Percentiles rank a stretch among this genome's conserved stretches.
Conservation (phyloP, 371 early-diverging fungal genomes). For the Nematocida major region DNA sequence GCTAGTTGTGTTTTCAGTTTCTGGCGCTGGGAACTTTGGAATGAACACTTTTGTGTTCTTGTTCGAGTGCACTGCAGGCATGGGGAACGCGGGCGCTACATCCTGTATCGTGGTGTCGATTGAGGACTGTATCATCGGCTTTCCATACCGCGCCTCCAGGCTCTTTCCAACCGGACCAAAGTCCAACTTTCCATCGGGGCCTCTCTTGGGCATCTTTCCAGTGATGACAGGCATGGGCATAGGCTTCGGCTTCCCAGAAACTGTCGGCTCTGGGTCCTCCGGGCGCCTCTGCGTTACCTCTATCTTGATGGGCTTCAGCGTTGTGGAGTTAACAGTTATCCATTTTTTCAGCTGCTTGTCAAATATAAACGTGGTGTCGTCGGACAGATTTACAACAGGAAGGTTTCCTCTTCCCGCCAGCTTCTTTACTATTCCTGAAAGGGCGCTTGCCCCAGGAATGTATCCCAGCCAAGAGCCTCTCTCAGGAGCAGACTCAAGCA, state of each 20-base stretch:
- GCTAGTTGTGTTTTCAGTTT: neutral
- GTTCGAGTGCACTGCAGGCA: neutral
- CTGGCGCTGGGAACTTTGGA: neutral
- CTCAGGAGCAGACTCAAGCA: neutral
- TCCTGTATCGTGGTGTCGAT: neutral
- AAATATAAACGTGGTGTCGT: conserved; percentile 14
- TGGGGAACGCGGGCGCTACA: neutral
- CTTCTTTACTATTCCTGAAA: neutral
- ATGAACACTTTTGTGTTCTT: conserved; percentile 32
- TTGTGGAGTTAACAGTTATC: conserved; percentile 29
- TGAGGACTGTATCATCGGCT: conserved; percentile 12
- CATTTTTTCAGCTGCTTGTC: conserved; percentile 23
- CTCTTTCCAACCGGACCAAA: conserved; percentile 9
- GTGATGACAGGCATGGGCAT: neutral
- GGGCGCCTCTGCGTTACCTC: neutral
- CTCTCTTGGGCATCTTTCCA: conserved; percentile 24
- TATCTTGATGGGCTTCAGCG: conserved; percentile 22
- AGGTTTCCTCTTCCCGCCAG: neutral
- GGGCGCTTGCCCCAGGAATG: conserved; percentile 4
- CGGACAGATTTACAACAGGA: conserved; percentile 24
- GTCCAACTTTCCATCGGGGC: conserved; percentile 29
- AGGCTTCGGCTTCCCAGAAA: neutral
- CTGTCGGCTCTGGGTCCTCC: neutral
- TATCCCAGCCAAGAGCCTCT: conserved; percentile 20
- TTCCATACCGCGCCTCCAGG: conserved; percentile 36